Evolutionary conservation across 805 yeast species (phyloP), one percentile per base, ranked within the genome.

Genomic region (Schwanniomyces vanrijiae): DNA sequence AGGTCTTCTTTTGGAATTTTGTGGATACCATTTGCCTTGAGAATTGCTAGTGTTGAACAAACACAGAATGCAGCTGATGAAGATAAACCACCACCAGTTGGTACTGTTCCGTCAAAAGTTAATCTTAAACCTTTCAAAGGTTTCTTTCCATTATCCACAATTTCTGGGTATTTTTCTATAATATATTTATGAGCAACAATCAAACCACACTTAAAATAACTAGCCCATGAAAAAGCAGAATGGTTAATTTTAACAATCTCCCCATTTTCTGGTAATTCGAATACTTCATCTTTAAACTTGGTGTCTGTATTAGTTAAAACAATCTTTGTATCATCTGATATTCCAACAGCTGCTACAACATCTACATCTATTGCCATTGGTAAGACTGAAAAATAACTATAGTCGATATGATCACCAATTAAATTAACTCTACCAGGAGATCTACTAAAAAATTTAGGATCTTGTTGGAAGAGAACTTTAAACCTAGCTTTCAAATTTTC

Each of bases 391-490:
- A 81, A 85, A 55, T 78, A 76, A 53, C 80, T 78, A 60, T 84
- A 85, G 65, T 85, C 90, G 46, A 85, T 80, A 59, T 85, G 91
- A 54, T 85, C 90, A 31, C 91, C 90, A 46, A 85, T 82, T 48
- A 85, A 67, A 60, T 84, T 85, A 44, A 85, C 90, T 55, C 91
- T 69, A 26, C 90, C 90, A n/a, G 91, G 90, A 13, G 87, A 79
- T 43, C 90, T 71, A 19, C 83, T 68, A 33, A 81, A 63, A 56
- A 82, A 76, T 28, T 72, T 75, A 3, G 80, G 77, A 5, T 60
- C 56, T 21, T 56, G 56, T 13, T 48, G 35, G 43, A 64, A 72
- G 18, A 38, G 48, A 4, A 41, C 43, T 5, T 42, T 38, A 52
- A 71, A 78, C 2, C 51, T 42, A 7, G 49, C 24, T 1, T 45